Base-by-base conservation (phyloP, 257 asterid genomes). In the Petunia secreta region DNA sequence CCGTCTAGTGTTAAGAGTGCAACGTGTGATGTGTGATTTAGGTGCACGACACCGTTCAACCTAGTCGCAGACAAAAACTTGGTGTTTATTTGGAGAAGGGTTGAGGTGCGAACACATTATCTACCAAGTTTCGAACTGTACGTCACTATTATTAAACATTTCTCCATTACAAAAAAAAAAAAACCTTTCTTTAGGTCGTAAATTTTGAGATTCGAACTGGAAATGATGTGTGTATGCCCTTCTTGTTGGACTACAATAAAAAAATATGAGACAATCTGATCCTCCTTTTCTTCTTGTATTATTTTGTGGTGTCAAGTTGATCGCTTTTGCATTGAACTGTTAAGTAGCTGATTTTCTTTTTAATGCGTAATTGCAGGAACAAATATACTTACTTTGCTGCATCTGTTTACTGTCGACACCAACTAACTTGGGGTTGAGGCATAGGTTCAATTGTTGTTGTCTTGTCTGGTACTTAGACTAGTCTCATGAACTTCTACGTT, bases 401-500 rank as follows among this genome's bases (percentile, higher is more conserved):
- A 6, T 16, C 36, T 46, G 16, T 25, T 66, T 16, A 44, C 25
- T 16, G 8, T 14, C 7, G 7, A 2, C n/a, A 63, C 68, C 68
- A 63, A 40, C 73, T 64, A 64, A 34, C 40, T 65, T 65, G 74
- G 13, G 54, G 8, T 67, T 67, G n/a, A 67, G 6, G 41, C 38
- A n/a, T 66, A 66, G 54, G 55, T 3, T 52, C 4, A 4, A 52
- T 15, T 14, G 5, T n/a, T n/a, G 63, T 14, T 41, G 10, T 64
- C 10, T 46, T 25, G 43, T 46, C 16, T 46, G 43, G n/a, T 10
- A 69, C 11, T 69, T 58, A 77, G 10, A 62, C 74, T 78, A 60
- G 10, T 77, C 79, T 85, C 87, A 91, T 90, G 93, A 34, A 79
- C 79, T 68, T 81, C 80, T 73, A 58, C 59, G 59, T 80, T 55